Evolutionary conservation across 352 stramenopile genomes (phyloP), one percentile per base, ranked within the genome.

Genomic region (Phytophthora crassamura): DNA sequence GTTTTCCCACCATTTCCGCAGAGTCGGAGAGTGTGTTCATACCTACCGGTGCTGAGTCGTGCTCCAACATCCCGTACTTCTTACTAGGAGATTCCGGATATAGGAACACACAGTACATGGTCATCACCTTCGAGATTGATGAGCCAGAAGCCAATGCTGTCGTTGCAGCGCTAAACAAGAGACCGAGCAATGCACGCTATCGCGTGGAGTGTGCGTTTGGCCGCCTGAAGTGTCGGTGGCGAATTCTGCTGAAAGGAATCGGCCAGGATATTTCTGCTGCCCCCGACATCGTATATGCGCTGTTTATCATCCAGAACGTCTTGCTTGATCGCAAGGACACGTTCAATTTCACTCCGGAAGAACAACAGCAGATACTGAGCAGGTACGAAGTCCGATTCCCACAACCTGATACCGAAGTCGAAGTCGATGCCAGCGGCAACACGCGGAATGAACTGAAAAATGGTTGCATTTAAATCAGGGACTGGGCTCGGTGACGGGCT

Each of bases 231-330:
- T 55, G 43, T 9, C 34, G 45, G 2, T 59, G 28, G 16, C 15
- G 52, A 1, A 42, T 59, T 1, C n/a, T 51, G 7, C 10, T 51
- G 2, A 49, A 51, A 25, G 30, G 28, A 35, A 50, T 59, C 5
- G 6, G 4, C 0, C 28, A 22, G 20, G 52, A 50, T 5, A 43
- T 59, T 14, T 6, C 0, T 18, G 14, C 15, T 0, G 38, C 16
- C 1, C 25, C 52, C 0, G 39, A 51, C 6, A 42, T 59, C 1
- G 52, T 51, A 14, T 59, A 28, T 14, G 39, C 36, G 12, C 15
- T 58, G 15, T 58, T 22, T 5, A 47, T 48, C 14, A 20, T 59
- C 2, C 40, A 59, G 4, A 59, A 51, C 30, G 45, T 59, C 7
- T 20, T 59, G 16, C 0, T 42, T 12, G 52, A 59, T 30, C 15